Base-by-base conservation (phyloP, 2,329 filamentous ascomycete species). In the Diaporthe citriasiana region DNA sequence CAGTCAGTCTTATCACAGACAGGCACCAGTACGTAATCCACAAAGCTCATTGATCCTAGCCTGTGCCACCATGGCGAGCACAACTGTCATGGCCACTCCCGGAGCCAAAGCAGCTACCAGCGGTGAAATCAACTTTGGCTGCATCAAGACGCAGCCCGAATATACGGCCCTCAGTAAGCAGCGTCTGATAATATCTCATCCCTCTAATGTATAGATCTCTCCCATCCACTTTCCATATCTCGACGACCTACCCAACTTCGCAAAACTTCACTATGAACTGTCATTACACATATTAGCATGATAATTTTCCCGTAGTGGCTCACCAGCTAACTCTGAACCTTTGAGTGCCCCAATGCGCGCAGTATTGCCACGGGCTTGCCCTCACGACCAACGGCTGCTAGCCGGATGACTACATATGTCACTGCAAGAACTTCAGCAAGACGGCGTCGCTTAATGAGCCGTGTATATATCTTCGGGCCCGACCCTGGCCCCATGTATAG, bases 401-500 rank as follows among this genome's bases (percentile, higher is more conserved):
- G 15, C 47, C 13, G 33, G 63, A 68, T 12, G 63, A 68, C 33
- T 47, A 68, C 40, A 68, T 68, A 33, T 68, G 63, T n/a, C 63
- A 53, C 63, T 68, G 63, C 63, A 68, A 68, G 63, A 68, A 68
- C 63, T 51, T 17, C 30, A 51, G 30, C 63, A 68, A 53, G 47
- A 40, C 35, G 33, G 63, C 63, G 3, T 15, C 25, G 47, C 53
- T 68, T n/a, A 68, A 53, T n/a, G 63, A 68, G 63, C 47, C 63
- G 4, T 68, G 63, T 9, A 15, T 68, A 47, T 9, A 15, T 68
- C 0, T 68, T 68, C 17, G 63, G 63, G 47, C 22, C 33, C 15
- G 40, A 68, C 17, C 63, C 63, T 4, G 63, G 63, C 13, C 63
- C 63, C n/a, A n/a, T n/a, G n/a, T 22, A 33, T 33, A 1, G 63